Evolutionary conservation across 176 grass and related monocot genomes (phyloP).

Genomic region (Cenchrus purpureus): DNA sequence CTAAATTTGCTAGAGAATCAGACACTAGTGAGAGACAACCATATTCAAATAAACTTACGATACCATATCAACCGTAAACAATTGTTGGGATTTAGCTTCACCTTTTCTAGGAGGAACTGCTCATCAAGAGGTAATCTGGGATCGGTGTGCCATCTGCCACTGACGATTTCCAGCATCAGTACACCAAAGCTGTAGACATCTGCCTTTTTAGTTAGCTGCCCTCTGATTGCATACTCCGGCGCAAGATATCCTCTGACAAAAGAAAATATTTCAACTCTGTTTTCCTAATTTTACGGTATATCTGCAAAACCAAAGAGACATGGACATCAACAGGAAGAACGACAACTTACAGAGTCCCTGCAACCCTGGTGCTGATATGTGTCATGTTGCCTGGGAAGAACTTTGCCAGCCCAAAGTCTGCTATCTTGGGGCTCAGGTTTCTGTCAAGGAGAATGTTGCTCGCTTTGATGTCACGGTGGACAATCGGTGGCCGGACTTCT

Average conservation of each 20-base stretch:
- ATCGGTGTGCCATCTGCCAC: conserved; percentile 70
- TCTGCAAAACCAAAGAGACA: conserved; percentile 9
- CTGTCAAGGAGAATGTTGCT: conserved; percentile 89
- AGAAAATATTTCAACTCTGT: background rate
- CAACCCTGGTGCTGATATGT: conserved; percentile 87
- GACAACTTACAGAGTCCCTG: conserved; percentile 78
- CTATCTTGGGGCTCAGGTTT: conserved; percentile 72
- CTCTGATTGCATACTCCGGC: conserved; percentile 74
- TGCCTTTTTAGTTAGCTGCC: conserved; percentile 63
- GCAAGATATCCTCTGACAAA: conserved; percentile 59
- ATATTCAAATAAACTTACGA: conserved; percentile 5
- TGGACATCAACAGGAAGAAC: background rate
- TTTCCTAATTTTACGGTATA: conserved; percentile 4
- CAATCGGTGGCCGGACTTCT: conserved; percentile 58
- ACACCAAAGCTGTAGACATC: conserved; percentile 76
- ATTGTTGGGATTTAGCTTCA: conserved; percentile 20
- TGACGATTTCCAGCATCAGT: conserved; percentile 73
- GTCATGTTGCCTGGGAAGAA: conserved; percentile 73
- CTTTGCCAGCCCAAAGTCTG: conserved; percentile 85
- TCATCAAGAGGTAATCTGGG: conserved; percentile 60
- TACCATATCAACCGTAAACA: background rate
- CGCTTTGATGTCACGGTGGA: conserved; percentile 92
- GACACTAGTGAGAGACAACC: background rate
- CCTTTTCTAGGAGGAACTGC: conserved; percentile 79
- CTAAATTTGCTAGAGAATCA: conserved; percentile 29